phyloP scores from a whole-genome alignment of 2,329 filamentous ascomycete species.

The Nectriaceae sp. region DNA sequence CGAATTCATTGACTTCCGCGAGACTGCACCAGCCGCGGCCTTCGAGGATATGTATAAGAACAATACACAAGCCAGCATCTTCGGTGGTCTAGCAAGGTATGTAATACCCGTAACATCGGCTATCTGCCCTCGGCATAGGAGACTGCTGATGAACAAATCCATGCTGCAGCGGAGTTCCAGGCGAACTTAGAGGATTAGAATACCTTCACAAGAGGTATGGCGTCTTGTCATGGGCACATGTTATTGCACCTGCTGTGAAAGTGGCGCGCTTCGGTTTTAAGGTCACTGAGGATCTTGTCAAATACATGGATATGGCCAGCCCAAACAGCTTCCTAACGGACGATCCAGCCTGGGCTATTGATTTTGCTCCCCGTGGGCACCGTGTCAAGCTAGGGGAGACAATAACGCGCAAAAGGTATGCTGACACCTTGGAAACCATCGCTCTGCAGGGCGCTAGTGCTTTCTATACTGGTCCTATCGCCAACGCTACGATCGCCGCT shows the following conservation, averaged over 20 bases:
- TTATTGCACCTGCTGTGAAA: conserved; percentile 75
- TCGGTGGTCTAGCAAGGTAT: conserved; percentile 72
- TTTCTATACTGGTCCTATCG: conserved; percentile 73
- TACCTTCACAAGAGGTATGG: conserved; percentile 76
- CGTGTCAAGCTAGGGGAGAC: conserved; percentile 68
- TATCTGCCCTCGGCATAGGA: too few relatives aligned
- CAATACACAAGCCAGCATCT: conserved; percentile 66
- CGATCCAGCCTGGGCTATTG: too few relatives aligned
- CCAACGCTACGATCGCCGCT: conserved; percentile 62
- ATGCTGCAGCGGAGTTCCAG: conserved; percentile 61
- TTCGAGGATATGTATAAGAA: conserved; percentile 82
- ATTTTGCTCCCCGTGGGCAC: conserved; percentile 76
- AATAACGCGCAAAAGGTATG: too few relatives aligned
- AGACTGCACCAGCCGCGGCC: conserved; percentile 81
- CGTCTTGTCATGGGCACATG: conserved; percentile 67
- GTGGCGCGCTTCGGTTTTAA: conserved; percentile 69
- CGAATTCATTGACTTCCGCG: conserved; percentile 87
- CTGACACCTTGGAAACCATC: conserved; percentile 71
- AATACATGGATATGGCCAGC: conserved; percentile 60
- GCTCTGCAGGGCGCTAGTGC: conserved; percentile 70
- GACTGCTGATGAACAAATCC: too few relatives aligned
- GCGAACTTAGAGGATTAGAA: conserved; percentile 77
- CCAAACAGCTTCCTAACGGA: conserved; percentile 7
- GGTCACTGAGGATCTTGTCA: conserved; percentile 70
- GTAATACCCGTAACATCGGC: too few relatives aligned